Evolutionary conservation across 768 basidiomycete genomes (phyloP).

Genomic region (Lactifluus volemus): DNA sequence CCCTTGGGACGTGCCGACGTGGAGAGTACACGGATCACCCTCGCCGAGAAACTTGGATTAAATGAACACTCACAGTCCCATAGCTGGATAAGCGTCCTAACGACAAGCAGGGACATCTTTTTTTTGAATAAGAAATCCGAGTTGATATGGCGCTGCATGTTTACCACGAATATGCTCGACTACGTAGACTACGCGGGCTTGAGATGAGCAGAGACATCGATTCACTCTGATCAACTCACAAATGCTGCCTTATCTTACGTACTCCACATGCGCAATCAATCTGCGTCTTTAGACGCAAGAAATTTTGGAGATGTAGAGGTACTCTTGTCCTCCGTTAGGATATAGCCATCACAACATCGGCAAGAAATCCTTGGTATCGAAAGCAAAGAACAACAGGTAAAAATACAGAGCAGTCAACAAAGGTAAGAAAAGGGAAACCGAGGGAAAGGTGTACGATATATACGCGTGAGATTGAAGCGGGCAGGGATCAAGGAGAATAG

Average conservation of each 20-base stretch:
- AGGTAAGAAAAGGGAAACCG: background rate
- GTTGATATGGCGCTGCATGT: no score
- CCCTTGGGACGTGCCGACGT: no score
- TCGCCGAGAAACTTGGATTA: no score
- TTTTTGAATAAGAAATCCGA: no score
- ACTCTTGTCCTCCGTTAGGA: constrained; percentile 8
- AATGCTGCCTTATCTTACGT: background rate
- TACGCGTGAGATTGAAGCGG: constrained; percentile 16
- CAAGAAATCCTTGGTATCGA: constrained; percentile 17
- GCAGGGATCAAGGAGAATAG: constrained; percentile 11
- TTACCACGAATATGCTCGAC: no score
- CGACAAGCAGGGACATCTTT: no score
- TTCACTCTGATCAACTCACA: no score
- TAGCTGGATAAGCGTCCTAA: no score
- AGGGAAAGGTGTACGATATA: constrained; percentile 8
- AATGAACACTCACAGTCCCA: background rate
- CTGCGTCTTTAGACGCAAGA: background rate
- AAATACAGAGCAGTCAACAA: constrained; percentile 19
- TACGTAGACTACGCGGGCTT: no score
- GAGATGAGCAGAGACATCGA: no score
- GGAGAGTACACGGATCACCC: no score
- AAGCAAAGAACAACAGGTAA: constrained; percentile 19
- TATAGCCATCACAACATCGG: constrained; percentile 14
- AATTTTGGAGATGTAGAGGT: background rate
- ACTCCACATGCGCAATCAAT: background rate